These are phyloP conservation scores for Verticillium isaacii DNA, from an alignment of 2,329 filamentous ascomycete genomes.

Conservation along the genomic window DNA sequence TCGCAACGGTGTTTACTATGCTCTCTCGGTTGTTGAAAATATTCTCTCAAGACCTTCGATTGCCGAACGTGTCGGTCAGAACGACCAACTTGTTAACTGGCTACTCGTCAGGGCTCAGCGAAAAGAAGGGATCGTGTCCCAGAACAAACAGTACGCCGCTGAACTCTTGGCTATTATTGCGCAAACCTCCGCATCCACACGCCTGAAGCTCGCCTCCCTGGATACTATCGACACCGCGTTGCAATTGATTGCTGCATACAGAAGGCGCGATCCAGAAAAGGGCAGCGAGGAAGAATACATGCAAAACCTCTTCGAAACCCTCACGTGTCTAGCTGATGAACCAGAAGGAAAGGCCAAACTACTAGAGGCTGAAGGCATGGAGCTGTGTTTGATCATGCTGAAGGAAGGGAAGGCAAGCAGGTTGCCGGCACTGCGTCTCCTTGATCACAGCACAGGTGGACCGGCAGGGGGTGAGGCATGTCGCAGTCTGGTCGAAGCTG, in stretches of 20 bases:
- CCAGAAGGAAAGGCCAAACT: slow-evolving; percentile 73
- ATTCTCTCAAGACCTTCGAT: slow-evolving; percentile 67
- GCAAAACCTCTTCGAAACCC: slow-evolving; percentile 84
- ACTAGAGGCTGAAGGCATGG: slow-evolving; percentile 83
- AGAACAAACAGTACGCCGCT: slow-evolving; percentile 94
- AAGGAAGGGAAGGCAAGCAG: slow-evolving; percentile 84
- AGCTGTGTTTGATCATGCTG: slow-evolving; percentile 88
- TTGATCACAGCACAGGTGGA: slow-evolving; percentile 72
- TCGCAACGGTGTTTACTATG: slow-evolving; percentile 80
- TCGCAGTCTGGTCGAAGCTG: slow-evolving; percentile 72
- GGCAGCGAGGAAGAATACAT: slow-evolving; percentile 92
- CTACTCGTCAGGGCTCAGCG: slow-evolving; percentile 68
- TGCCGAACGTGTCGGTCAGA: slow-evolving; percentile 66
- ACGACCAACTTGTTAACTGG: slow-evolving; percentile 69
- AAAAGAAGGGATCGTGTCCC: slow-evolving; percentile 63
- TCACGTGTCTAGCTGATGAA: slow-evolving; percentile 78
- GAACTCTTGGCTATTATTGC: slow-evolving; percentile 87
- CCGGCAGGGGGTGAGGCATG: slow-evolving; percentile 57
- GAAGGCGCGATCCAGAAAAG: slow-evolving; percentile 78
- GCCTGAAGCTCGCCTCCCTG: slow-evolving; percentile 55
- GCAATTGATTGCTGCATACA: slow-evolving; percentile 78
- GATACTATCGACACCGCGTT: slow-evolving; percentile 77
- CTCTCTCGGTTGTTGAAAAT: slow-evolving; percentile 79
- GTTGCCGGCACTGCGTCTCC: slow-evolving; percentile 67
- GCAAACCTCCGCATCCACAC: slow-evolving; percentile 66